These are phyloP conservation scores for Cladorrhinum samala DNA, from an alignment of 495 filamentous ascomycete species.

Conservation along the genomic window DNA sequence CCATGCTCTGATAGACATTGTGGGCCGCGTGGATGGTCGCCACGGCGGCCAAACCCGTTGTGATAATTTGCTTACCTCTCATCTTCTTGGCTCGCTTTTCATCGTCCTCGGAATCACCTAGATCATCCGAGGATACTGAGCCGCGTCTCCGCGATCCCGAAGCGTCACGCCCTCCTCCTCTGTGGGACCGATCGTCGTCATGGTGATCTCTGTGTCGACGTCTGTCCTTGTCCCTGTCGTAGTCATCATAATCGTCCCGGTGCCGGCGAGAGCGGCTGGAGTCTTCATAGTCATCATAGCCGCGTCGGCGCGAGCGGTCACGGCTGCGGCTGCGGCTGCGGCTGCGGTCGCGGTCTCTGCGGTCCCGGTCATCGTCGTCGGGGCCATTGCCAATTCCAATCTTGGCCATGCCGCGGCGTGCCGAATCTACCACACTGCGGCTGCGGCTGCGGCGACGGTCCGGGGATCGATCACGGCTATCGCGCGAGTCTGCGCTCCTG, in stretches of 20 bases:
- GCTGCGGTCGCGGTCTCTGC: conserved; percentile 21
- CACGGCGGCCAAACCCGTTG: conserved; percentile 75
- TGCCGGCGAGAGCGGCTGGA: conserved; percentile 26
- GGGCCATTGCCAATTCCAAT: conserved; percentile 41
- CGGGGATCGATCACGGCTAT: conserved; percentile 38
- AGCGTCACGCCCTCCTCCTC: conserved; percentile 32
- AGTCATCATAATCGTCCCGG: conserved; percentile 45
- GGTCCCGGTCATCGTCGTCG: conserved; percentile 37
- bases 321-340: conserved; percentile 25
- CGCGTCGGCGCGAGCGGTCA: conserved; percentile 22
- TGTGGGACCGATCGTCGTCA: conserved; percentile 40
- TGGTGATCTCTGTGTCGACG: conserved; percentile 43
- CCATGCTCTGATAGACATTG: conserved; percentile 68
- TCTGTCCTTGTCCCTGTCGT: conserved; percentile 33
- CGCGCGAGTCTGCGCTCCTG: conserved; percentile 44
- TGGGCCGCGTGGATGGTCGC: conserved; percentile 87
- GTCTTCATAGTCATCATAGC: conserved; percentile 31
- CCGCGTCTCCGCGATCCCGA: conserved; percentile 27
- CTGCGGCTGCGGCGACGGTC: conserved; percentile 40
- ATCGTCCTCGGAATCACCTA: conserved; percentile 72
- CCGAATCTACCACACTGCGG: conserved; percentile 43
- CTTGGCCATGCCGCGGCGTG: conserved; percentile 40
- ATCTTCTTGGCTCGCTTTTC: conserved; percentile 68
- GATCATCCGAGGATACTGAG: conserved; percentile 46
- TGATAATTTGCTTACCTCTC: conserved; percentile 77